These are phyloP conservation scores for Fusarium sambucinum DNA, from an alignment of 2,329 filamentous ascomycete genomes.

Conservation along the genomic window DNA sequence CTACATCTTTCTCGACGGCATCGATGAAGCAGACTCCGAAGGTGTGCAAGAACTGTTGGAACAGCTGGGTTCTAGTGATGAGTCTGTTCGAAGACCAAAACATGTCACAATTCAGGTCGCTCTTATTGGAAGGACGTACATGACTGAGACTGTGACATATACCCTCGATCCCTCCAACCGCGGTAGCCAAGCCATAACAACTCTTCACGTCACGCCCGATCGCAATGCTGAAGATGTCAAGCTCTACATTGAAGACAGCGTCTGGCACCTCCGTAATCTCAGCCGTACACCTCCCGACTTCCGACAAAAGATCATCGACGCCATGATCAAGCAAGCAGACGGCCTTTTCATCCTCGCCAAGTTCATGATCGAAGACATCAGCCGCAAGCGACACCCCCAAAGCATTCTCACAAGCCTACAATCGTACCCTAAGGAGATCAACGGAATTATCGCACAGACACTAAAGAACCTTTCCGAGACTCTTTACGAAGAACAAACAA, in stretches of 20 bases:
- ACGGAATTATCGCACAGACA: slow-evolving; percentile 58
- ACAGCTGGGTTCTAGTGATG: slow-evolving; percentile 49
- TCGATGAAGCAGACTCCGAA: slow-evolving; percentile 58
- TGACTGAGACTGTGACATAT: slow-evolving; percentile 55
- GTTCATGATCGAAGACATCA: slow-evolving; percentile 64
- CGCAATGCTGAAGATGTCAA: slow-evolving; percentile 59
- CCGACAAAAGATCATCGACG: slow-evolving; percentile 55
- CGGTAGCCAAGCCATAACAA: slow-evolving; percentile 52
- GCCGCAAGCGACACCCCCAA: slow-evolving; percentile 58
- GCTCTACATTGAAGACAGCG: slow-evolving; percentile 57
- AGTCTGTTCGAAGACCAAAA: slow-evolving; percentile 29
- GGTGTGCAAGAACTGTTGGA: slow-evolving; percentile 56
- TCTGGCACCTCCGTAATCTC: slow-evolving; percentile 55
- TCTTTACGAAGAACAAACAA: slow-evolving; percentile 55
- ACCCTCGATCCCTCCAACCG: slow-evolving; percentile 51
- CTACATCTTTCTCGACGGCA: slow-evolving; percentile 61
- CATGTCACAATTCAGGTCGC: slow-evolving; percentile 53
- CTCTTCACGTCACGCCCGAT: slow-evolving; percentile 58
- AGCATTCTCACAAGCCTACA: slow-evolving; percentile 60
- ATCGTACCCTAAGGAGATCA: slow-evolving; percentile 59
- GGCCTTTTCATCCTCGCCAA: slow-evolving; percentile 64
- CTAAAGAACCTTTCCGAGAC: slow-evolving; percentile 57
- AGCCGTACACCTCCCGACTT: slow-evolving; percentile 51
- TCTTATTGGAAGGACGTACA: slow-evolving; percentile 57
- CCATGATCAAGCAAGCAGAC: slow-evolving; percentile 57